Evolutionary conservation across 2,329 filamentous ascomycete genomes (phyloP).

Genomic region (Fusarium pseudocircinatum): DNA sequence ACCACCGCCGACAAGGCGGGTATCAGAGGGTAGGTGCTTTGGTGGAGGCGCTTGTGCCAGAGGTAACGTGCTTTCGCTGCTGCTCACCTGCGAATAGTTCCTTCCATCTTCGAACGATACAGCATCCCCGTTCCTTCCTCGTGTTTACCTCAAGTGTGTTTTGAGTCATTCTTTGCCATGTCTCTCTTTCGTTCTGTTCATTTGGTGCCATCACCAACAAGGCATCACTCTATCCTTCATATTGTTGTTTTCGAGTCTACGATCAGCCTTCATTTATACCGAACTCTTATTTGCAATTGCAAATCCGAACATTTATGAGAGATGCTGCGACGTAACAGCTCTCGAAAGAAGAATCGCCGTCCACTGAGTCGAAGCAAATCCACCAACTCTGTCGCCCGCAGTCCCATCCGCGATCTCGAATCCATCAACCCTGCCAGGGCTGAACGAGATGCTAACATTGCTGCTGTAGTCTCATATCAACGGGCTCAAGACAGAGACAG

Average conservation of each 20-base stretch:
- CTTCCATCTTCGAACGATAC: neutral
- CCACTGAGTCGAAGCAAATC: conserved; percentile 64
- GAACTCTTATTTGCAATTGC: neutral
- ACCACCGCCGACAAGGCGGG: neutral
- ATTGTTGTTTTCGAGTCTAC: neutral
- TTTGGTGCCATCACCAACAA: conserved; percentile 2
- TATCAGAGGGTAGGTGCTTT: neutral
- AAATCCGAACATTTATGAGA: conserved; percentile 15
- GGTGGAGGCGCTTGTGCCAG: neutral
- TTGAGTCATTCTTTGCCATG: neutral
- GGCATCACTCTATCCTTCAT: conserved; percentile 14
- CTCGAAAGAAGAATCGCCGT: conserved; percentile 52
- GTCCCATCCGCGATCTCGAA: conserved; percentile 55
- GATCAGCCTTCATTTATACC: neutral
- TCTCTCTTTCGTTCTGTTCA: neutral
- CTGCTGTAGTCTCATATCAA: conserved; percentile 69
- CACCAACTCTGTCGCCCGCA: conserved; percentile 54
- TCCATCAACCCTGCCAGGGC: conserved; percentile 60
- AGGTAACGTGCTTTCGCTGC: neutral
- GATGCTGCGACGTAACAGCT: conserved; percentile 63
- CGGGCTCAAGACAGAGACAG: conserved; percentile 56
- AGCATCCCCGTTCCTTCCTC: neutral
- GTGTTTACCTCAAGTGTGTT: rapidly evolving
- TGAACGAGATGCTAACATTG: conserved; percentile 68
- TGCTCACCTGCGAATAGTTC: neutral